Conservation (phyloP, 2,329 filamentous ascomycete genomes). For the Moelleriella libera region DNA sequence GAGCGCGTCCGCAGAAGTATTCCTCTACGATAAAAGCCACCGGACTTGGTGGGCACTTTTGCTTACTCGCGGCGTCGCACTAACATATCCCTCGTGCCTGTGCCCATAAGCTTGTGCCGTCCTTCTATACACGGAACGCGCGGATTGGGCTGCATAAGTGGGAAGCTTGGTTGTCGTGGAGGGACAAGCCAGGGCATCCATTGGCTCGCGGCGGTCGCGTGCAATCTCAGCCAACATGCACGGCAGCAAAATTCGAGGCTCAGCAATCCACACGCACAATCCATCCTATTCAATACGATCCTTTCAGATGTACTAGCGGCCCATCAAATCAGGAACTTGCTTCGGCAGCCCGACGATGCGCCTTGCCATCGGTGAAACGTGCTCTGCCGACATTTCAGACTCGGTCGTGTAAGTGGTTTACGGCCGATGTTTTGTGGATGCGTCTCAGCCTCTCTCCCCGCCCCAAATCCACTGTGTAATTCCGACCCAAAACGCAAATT, state of each 20-base stretch:
- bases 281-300: background rate
- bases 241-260: background rate
- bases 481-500: no score
- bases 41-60: background rate
- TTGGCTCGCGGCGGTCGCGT: background rate
- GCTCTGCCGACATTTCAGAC: background rate
- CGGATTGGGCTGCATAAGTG: background rate
- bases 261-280: background rate
- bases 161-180: slow-evolving; percentile 1
- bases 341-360: background rate
- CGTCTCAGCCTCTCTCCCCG: no score
- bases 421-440: no score
- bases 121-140: background rate
- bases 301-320: background rate
- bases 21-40: no score
- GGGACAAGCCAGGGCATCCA: background rate
- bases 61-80: background rate
- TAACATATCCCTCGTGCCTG: background rate
- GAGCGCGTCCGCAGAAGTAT: background rate
- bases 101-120: slow-evolving; percentile 1
- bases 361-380: background rate
- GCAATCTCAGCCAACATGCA: background rate
- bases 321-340: background rate
- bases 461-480: no score
- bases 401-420: no score